Evolutionary conservation across 2,329 filamentous ascomycete genomes (phyloP).

Genomic region (Phyllosticta paracitricarpa): DNA sequence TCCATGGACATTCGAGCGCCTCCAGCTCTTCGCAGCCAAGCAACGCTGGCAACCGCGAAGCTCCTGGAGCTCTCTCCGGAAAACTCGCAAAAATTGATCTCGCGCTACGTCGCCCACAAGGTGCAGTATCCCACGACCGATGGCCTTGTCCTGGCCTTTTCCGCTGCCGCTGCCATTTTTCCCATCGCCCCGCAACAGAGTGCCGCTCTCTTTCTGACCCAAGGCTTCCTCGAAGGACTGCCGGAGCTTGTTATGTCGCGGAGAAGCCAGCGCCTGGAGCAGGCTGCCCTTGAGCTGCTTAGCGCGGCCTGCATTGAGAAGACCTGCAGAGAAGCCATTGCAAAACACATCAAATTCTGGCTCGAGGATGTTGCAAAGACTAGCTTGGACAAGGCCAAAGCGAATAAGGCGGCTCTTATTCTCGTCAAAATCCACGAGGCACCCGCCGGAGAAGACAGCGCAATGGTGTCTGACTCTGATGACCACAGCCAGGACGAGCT

Average conservation of each 20-base stretch:
- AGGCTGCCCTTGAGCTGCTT: slow-evolving; percentile 76
- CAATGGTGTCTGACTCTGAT: slow-evolving; percentile 12
- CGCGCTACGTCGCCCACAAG: slow-evolving; percentile 62
- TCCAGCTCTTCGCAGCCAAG: slow-evolving; percentile 65
- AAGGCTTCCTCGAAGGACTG: slow-evolving; percentile 73
- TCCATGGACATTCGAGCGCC: slow-evolving; percentile 78
- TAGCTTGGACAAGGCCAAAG: slow-evolving; percentile 48
- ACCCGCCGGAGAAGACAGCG: slow-evolving; percentile 12
- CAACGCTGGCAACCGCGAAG: slow-evolving; percentile 70
- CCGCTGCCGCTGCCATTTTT: slow-evolving; percentile 80
- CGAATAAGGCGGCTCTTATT: slow-evolving; percentile 43
- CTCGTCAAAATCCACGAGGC: slow-evolving; percentile 46
- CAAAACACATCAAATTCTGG: slow-evolving; percentile 79
- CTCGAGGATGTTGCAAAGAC: slow-evolving; percentile 73
- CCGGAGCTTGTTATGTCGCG: slow-evolving; percentile 67
- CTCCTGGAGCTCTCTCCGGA: slow-evolving; percentile 70
- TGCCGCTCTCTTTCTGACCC: slow-evolving; percentile 71
- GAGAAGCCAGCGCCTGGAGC: slow-evolving; percentile 78
- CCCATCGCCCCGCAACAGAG: slow-evolving; percentile 71
- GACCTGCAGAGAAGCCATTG: slow-evolving; percentile 70
- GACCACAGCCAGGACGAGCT: slow-evolving; percentile 32
- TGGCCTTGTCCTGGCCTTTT: slow-evolving; percentile 84
- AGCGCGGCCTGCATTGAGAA: slow-evolving; percentile 85
- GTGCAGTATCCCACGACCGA: slow-evolving; percentile 70
- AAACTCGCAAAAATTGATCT: slow-evolving; percentile 58